Conservation (phyloP, 140 eudicot genomes). For the Bidens hawaiensis region DNA sequence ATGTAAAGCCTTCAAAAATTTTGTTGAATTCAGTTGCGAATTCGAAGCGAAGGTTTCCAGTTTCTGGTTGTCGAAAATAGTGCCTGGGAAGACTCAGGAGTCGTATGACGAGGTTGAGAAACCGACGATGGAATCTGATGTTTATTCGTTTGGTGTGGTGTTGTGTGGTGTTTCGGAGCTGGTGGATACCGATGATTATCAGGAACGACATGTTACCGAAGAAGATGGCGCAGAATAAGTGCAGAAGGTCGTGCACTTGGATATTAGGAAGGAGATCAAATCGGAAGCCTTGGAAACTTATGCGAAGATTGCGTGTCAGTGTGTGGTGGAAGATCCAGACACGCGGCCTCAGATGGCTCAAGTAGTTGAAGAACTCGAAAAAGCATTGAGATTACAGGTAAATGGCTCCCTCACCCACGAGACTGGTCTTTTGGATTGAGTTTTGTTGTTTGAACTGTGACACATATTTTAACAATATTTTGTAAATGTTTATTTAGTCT, state of each 20-base stretch:
- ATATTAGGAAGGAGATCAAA: conserved; percentile 24
- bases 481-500: too few relatives aligned
- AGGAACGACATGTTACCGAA: conserved; percentile 30
- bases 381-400: conserved; percentile 34
- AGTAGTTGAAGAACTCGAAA: conserved; percentile 32
- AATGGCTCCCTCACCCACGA: too few relatives aligned
- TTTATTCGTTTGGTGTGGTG: conserved; percentile 29
- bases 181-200: conserved; percentile 33
- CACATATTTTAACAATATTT: too few relatives aligned
- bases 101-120: neutral
- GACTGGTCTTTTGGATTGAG: too few relatives aligned
- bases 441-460: too few relatives aligned
- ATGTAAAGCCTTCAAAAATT: conserved; percentile 20
- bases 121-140: conserved; percentile 20
- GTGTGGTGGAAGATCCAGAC: conserved; percentile 9
- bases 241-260: conserved; percentile 14
- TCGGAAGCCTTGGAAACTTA: conserved; percentile 22
- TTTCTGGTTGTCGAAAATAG: conserved; percentile 30
- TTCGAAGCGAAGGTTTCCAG: conserved; percentile 33
- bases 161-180: conserved; percentile 27
- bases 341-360: conserved; percentile 26
- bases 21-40: conserved; percentile 23
- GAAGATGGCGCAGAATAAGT: conserved; percentile 18
- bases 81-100: conserved; percentile 19
- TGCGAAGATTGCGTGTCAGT: conserved; percentile 31